Percentiles rank a stretch among this genome's conserved stretches.
phyloP scores from a whole-genome alignment of 2,329 filamentous ascomycete genomes.

The Verticillium nubilum region DNA sequence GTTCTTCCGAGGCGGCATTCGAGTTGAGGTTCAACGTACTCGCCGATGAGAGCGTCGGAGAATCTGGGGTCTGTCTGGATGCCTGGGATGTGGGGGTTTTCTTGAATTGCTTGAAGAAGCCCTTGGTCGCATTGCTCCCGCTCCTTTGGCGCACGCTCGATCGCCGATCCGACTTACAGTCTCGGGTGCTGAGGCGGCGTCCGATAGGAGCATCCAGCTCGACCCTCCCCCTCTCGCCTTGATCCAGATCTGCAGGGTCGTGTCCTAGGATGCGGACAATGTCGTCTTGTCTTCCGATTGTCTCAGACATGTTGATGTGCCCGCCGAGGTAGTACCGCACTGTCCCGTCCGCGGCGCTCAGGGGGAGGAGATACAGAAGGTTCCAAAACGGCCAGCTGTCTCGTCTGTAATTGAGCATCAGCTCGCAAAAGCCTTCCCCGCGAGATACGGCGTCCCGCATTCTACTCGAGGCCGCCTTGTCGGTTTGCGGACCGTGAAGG shows the following conservation, averaged over 20 bases:
- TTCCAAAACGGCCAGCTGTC: conserved; percentile 52
- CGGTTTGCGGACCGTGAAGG: conserved; percentile 41
- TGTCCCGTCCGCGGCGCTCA: conserved; percentile 41
- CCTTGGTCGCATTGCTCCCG: conserved; percentile 14
- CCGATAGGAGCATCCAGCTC: background rate
- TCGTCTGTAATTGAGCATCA: conserved; percentile 45
- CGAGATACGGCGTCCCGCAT: conserved; percentile 34
- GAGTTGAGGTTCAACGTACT: background rate
- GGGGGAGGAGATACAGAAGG: conserved; percentile 46
- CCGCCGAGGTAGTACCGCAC: conserved; percentile 49
- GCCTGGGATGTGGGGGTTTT: conserved; percentile 4
- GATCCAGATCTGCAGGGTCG: conserved; percentile 15
- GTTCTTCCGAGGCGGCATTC: background rate
- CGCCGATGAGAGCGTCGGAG: background rate
- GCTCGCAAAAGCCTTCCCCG: conserved; percentile 39
- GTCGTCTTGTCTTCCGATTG: conserved; percentile 43
- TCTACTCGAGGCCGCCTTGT: conserved; percentile 31
- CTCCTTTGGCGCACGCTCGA: conserved; percentile 7
- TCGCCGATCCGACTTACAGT: conserved; percentile 8
- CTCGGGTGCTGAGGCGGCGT: conserved; percentile 5
- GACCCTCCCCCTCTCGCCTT: conserved; percentile 2
- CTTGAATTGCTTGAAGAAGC: conserved; percentile 29
- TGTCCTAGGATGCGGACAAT: conserved; percentile 42
- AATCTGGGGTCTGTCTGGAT: background rate
- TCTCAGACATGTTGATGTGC: conserved; percentile 52